Base-by-base conservation (phyloP, 352 stramenopile genomes). In the Phytopythium delawarense region DNA sequence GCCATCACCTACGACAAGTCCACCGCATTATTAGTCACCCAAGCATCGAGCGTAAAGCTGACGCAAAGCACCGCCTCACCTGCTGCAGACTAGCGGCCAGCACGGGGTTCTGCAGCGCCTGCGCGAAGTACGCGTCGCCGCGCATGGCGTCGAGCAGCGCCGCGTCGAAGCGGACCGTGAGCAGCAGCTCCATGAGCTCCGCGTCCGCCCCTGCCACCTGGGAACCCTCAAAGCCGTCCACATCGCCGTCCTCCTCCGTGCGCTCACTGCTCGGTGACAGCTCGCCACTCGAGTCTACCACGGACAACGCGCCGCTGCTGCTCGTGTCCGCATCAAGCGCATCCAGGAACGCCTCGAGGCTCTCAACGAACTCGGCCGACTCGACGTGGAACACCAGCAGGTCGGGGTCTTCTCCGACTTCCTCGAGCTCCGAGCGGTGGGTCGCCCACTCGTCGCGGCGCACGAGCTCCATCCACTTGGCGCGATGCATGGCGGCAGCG, bases 381-480 rank as follows among this genome's bases (percentile, higher is more conserved):
- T 91, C 81, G 11, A 74, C 55, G 62, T 91, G 81, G 45, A 91
- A 91, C 37, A 91, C 60, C 35, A 91, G 54, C 65, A 91, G 45
- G 57, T 88, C 81, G 0, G 81, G 81, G 57, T 84, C 79, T n/a
- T 89, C 81, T 20, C 74, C 76, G 59, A 91, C 73, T 57, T 89
- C 81, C 20, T 86, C 67, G 32, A 91, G 68, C 12, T 63, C 74
- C 30, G 78, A 71, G 8, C 59, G 64, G 30, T 77, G 61, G 1
- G 59, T 54, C 30, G 42, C 51, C 81, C 79, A 89, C 28, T 72
- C 60, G 1, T 62, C 59, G 0, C 49, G 61, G 21, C 65, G 30
- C 30, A 61, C 61, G 42, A 72, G 37, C 28, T 37, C 60, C 67
- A 77, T 66, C 70, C 70, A 77, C 37, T 72, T 42, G 2, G 35